Evolutionary conservation across 805 yeast species (phyloP).

Genomic region (Torulaspora quercuum): DNA sequence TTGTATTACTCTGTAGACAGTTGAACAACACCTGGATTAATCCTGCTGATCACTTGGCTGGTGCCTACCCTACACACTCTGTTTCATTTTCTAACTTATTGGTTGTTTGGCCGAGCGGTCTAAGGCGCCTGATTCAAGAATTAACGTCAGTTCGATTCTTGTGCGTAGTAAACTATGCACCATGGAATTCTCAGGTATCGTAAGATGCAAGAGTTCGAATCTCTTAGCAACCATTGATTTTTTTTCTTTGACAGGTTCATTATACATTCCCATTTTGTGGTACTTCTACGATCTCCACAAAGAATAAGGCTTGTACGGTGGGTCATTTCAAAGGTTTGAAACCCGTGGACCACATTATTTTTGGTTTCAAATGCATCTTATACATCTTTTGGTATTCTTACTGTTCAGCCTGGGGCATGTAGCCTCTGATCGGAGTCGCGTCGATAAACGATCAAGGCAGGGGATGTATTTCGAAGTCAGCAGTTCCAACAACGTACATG

Average conservation of each 20-base stretch:
- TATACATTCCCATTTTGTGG: neutral
- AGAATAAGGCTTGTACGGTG: no score
- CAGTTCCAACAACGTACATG: constrained; percentile 12
- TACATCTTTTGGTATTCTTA: no score
- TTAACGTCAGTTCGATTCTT: constrained; percentile 22
- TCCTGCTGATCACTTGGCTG: no score
- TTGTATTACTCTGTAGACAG: no score
- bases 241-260: constrained; percentile 1
- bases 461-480: constrained; percentile 17
- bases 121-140: constrained; percentile 35
- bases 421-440: neutral
- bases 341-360: no score
- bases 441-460: constrained; percentile 4
- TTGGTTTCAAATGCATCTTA: no score
- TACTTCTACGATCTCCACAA: no score
- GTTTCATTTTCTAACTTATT: constrained; percentile 1
- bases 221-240: constrained; percentile 31
- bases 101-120: constrained; percentile 36
- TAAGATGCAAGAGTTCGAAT: constrained; percentile 35
- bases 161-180: constrained; percentile 14
- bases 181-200: constrained; percentile 31
- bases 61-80: no score
- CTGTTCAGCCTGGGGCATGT: no score
- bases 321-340: no score
- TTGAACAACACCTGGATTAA: no score